Conservation (phyloP, 352 stramenopile species). For the Phytophthora fragariae region DNA sequence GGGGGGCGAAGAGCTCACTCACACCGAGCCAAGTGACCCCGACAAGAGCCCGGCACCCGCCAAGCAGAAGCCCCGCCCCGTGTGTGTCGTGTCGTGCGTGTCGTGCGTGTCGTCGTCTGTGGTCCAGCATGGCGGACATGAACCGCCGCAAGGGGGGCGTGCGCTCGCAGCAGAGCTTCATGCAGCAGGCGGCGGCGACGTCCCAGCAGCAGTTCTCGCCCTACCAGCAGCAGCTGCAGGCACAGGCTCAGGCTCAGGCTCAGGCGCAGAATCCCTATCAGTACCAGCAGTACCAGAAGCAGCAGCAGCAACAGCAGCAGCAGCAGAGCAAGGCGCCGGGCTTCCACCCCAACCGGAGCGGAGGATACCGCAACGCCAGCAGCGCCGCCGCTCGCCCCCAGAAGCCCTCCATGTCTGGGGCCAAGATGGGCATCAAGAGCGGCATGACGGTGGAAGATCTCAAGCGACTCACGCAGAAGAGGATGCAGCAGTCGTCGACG, state of each 20-base stretch:
- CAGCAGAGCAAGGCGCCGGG: constrained; percentile 39
- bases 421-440: constrained; percentile 90
- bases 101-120: constrained; percentile 22
- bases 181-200: constrained; percentile 31
- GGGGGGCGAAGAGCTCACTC: constrained; percentile 29
- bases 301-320: constrained; percentile 33
- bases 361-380: constrained; percentile 32
- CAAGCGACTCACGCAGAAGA: constrained; percentile 86
- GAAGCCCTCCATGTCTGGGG: constrained; percentile 48
- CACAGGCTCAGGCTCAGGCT: constrained; percentile 42
- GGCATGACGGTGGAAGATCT: constrained; percentile 90
- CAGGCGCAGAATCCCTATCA: constrained; percentile 45
- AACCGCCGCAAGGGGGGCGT: constrained; percentile 55
- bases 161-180: constrained; percentile 54
- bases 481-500: constrained; percentile 71
- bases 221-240: constrained; percentile 53
- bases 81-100: constrained; percentile 33
- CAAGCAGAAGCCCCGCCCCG: constrained; percentile 3
- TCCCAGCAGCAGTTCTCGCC: constrained; percentile 42
- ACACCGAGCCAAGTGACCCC: constrained; percentile 24
- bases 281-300: constrained; percentile 50
- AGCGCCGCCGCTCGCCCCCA: constrained; percentile 17
- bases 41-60: not conserved
- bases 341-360: constrained; percentile 36
- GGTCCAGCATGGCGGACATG: constrained; percentile 52